Conservation (phyloP, 148 eudicot species). For the Cornus kousa region DNA sequence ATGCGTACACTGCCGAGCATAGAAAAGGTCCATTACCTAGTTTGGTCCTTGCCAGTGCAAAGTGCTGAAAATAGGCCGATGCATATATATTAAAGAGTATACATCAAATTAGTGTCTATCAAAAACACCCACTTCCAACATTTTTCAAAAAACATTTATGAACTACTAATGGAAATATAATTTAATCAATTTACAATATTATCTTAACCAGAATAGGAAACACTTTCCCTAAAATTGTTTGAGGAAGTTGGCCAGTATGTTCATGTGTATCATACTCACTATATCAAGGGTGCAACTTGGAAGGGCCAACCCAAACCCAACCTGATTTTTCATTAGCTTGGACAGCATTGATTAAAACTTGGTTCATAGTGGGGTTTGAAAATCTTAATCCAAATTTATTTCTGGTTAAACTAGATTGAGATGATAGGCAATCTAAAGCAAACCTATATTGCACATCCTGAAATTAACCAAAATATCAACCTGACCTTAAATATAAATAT, state of each 20-base stretch:
- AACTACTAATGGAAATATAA: neutral
- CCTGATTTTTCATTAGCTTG: too few relatives aligned
- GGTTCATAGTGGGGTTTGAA: too few relatives aligned
- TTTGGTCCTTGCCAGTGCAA: neutral
- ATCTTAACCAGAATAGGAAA: neutral
- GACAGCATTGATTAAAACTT: too few relatives aligned
- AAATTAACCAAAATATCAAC: too few relatives aligned
- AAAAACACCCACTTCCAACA: neutral
- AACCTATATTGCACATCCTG: too few relatives aligned
- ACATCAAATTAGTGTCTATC: neutral
- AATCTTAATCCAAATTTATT: too few relatives aligned
- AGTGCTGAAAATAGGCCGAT: neutral
- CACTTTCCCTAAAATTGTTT: neutral
- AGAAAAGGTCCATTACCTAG: neutral
- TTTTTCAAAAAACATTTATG: neutral
- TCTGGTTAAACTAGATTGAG: too few relatives aligned
- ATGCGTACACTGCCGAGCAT: neutral
- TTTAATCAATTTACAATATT: neutral
- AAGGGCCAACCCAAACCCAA: too few relatives aligned
- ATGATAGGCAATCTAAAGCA: too few relatives aligned
- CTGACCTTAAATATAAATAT: too few relatives aligned
- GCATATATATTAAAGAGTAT: neutral
- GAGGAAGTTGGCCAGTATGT: neutral
- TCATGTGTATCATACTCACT: neutral
- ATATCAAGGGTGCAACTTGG: too few relatives aligned